Percentiles rank a stretch among this genome's conserved stretches.
These are phyloP conservation scores for Panicum miliaceum DNA, from an alignment of 176 grass and related monocot genomes.

Conservation along the genomic window DNA sequence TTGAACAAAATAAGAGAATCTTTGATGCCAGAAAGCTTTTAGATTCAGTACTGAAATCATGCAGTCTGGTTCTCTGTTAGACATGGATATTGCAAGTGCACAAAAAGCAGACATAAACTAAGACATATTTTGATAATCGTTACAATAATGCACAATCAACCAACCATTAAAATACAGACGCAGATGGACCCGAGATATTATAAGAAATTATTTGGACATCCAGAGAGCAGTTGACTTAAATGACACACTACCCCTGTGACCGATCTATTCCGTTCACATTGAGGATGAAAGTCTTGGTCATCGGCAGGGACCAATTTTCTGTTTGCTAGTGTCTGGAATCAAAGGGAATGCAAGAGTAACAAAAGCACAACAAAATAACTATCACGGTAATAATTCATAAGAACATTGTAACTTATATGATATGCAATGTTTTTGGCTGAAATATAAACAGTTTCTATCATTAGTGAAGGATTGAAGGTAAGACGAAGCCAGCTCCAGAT, in stretches of 20 bases:
- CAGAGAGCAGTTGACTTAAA: constrained; percentile 45
- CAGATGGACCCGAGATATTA: constrained; percentile 11
- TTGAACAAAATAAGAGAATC: constrained; percentile 34
- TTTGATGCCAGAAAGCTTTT: constrained; percentile 13
- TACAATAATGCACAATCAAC: constrained; percentile 30
- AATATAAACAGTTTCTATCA: background rate
- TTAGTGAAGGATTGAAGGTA: background rate
- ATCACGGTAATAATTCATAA: background rate
- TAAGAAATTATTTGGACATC: constrained; percentile 14
- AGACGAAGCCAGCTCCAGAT: background rate
- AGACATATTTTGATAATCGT: background rate
- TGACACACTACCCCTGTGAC: constrained; percentile 11
- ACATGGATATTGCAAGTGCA: constrained; percentile 4
- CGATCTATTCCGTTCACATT: constrained; percentile 41
- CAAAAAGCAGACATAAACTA: constrained; percentile 6
- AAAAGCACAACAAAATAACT: background rate
- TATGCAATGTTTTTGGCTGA: background rate
- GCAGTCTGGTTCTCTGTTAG: background rate
- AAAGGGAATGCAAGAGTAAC: background rate
- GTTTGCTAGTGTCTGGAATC: constrained; percentile 42
- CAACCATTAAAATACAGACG: constrained; percentile 31
- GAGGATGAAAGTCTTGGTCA: constrained; percentile 25
- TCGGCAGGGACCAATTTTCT: constrained; percentile 15
- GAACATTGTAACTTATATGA: background rate
- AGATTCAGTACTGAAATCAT: background rate